Conservation (phyloP, 805 yeast species). For the Schizosaccharomyces osmophilus region DNA sequence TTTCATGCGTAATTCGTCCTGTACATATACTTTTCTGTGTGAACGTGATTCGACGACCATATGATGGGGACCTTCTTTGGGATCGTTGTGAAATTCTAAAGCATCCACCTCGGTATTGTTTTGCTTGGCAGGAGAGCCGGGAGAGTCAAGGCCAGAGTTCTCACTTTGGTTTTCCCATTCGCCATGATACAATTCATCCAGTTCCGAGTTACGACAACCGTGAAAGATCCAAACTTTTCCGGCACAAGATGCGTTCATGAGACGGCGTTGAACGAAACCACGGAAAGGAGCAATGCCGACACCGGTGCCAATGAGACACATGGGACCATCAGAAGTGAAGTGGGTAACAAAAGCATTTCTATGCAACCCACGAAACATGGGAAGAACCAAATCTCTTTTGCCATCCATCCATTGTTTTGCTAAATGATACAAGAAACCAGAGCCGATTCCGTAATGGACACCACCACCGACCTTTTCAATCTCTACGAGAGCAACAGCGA, state of each 20-base stretch:
- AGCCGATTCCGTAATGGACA: conserved; percentile 8
- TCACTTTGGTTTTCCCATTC: conserved; percentile 11
- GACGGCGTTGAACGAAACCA: conserved; percentile 12
- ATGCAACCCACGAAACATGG: conserved; percentile 11
- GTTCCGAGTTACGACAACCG: conserved; percentile 10
- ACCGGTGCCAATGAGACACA: conserved; percentile 12
- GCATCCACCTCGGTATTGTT: neutral
- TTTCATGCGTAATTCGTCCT: conserved; percentile 10
- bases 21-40: conserved; percentile 10
- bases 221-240: conserved; percentile 12
- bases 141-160: conserved; percentile 4
- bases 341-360: conserved; percentile 12
- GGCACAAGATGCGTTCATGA: conserved; percentile 9
- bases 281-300: conserved; percentile 12
- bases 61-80: neutral
- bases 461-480: conserved; percentile 9
- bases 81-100: neutral
- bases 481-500: conserved; percentile 12
- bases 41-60: conserved; percentile 11
- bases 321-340: conserved; percentile 11
- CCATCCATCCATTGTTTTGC: conserved; percentile 5
- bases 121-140: neutral
- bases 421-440: conserved; percentile 9
- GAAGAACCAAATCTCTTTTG: conserved; percentile 6
- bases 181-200: conserved; percentile 11